Evolutionary conservation across 306 rosid species (phyloP).

Genomic region (Lathyrus oleraceus): DNA sequence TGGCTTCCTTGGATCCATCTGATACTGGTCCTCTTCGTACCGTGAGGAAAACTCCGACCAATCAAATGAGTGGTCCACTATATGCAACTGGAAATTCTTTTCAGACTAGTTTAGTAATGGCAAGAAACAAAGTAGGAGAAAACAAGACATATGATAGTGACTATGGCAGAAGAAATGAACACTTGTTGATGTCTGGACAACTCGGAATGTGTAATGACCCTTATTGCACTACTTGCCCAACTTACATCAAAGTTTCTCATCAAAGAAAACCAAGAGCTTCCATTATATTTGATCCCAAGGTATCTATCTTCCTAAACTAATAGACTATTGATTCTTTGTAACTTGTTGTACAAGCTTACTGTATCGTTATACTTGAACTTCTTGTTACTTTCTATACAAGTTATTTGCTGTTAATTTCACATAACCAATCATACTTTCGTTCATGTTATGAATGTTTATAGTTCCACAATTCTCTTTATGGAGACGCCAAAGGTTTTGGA

Average conservation of each 20-base stretch:
- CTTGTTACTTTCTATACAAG: not conserved
- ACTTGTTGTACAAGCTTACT: not conserved
- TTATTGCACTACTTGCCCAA: conserved; percentile 87
- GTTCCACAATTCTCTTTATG: conserved; percentile 71
- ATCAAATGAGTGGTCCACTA: not conserved
- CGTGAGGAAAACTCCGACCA: not conserved
- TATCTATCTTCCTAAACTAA: conserved; percentile 35
- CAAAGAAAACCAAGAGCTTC: conserved; percentile 44
- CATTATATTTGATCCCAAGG: conserved; percentile 58
- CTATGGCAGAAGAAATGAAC: conserved; percentile 54
- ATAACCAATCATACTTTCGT: conserved; percentile 5
- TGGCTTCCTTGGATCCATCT: not conserved
- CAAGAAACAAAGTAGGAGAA: not conserved
- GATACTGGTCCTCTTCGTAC: conserved; percentile 5
- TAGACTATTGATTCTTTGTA: not conserved
- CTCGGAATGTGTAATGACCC: conserved; percentile 92
- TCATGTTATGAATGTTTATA: conserved; percentile 38
- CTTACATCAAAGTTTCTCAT: conserved; percentile 50
- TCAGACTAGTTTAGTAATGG: not conserved
- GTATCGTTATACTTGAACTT: no score
- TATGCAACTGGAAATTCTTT: not conserved
- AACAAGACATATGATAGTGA: not conserved
- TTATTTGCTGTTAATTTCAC: not conserved
- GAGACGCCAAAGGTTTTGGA: conserved; percentile 81
- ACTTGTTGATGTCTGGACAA: conserved; percentile 76